phyloP scores from a whole-genome alignment of 73 alveolate genomes.

The Paramecium caudatum region DNA sequence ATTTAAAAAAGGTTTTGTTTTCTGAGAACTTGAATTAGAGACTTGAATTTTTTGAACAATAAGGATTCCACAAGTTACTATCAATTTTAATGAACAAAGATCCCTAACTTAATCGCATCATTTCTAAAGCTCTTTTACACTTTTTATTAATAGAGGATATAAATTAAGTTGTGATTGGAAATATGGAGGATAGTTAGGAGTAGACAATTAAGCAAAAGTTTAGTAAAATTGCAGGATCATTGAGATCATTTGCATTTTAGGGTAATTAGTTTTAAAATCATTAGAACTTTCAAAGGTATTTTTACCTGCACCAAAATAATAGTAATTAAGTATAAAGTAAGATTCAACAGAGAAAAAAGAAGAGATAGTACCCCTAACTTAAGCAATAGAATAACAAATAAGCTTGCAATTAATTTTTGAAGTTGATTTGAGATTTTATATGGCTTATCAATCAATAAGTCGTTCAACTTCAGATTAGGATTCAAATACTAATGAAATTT shows the following conservation, averaged over 20 bases:
- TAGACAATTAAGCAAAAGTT: conserved; percentile 39
- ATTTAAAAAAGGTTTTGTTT: conserved; percentile 38
- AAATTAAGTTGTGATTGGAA: conserved; percentile 1
- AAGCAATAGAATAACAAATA: conserved; percentile 60
- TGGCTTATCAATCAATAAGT: not conserved
- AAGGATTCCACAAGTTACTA: conserved; percentile 59
- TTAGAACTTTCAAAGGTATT: conserved; percentile 50
- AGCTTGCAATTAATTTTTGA: conserved; percentile 25
- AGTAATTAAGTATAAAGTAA: not conserved
- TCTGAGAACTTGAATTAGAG: conserved; percentile 60
- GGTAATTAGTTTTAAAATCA: not conserved
- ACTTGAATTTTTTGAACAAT: conserved; percentile 64
- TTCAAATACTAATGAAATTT: not conserved
- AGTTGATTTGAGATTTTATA: not conserved
- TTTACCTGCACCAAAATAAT: not conserved
- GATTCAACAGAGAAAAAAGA: conserved; percentile 14
- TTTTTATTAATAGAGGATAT: conserved; percentile 47
- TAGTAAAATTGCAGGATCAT: conserved; percentile 48
- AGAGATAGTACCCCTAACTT: not conserved
- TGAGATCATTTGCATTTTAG: conserved; percentile 58
- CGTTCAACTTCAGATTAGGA: conserved; percentile 64
- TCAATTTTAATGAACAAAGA: conserved; percentile 25
- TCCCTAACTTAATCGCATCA: conserved; percentile 27
- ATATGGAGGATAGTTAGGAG: conserved; percentile 25
- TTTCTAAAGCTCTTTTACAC: conserved; percentile 53